Base-by-base conservation (phyloP, 2,329 filamentous ascomycete genomes). In the Calonectria montana region DNA sequence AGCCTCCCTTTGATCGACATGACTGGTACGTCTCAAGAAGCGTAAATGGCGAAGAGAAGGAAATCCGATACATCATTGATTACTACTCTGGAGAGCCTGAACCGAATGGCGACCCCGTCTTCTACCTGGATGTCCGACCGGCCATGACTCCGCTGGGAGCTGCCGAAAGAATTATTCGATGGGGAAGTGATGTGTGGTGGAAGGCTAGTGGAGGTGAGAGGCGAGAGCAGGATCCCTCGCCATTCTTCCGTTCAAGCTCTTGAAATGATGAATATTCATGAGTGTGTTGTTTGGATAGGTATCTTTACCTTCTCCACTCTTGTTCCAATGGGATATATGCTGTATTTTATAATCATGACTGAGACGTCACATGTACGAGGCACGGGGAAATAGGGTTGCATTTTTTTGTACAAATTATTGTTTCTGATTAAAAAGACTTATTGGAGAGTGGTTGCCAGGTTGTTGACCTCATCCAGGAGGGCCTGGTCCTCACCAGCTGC, bases 171-270 rank as follows among this genome's bases (percentile, higher is more conserved):
- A 84, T 95, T 72, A 91, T 98, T 81, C 88, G 95, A 79, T 98
- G 96, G 94, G 93, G 95, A 63, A 95, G 94, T 12, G 96, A 98
- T 83, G 90, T 97, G 10, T 99, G 97, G 97, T 98, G 94, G 92
- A 92, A 90, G 76, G 95, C 95, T 0, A 94, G 91, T 66, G 96
- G 96, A 0, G 94, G 91, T 15, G 90, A 89, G 68, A 91, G 89
- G 18, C 86, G 88, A 31, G 88, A 90, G 82, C 82, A 83, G 71
- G 78, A 84, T 25, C 82, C 83, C 16, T 76, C 81, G 69, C 79
- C 82, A 12, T 81, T 83, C 62, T 80, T 83, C 78, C 80, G 81
- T 67, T 50, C 65, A 47, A 71, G 55, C 69, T 76, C 67, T 69
- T 67, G 53, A 72, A 68, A 53, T 67, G 68, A 73, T 66, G 31